phyloP scores from a whole-genome alignment of 345 rosid genomes.

The Salix viminalis region DNA sequence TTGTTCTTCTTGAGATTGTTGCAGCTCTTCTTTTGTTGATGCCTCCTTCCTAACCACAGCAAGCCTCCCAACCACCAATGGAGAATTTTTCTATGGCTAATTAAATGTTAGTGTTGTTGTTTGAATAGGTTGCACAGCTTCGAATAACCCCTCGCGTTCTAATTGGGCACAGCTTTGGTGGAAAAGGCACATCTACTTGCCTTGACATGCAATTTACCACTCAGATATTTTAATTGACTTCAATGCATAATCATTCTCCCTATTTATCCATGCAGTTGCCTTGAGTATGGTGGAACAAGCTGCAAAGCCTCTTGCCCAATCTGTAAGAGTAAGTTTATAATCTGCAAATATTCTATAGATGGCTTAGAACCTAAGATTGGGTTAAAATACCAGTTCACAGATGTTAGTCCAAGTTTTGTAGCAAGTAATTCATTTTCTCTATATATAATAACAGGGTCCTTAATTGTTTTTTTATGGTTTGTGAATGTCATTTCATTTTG shows the following conservation, averaged over 20 bases:
- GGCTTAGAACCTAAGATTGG: constrained; percentile 7
- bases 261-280: constrained; percentile 53
- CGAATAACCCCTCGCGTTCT: constrained; percentile 77
- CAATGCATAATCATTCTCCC: constrained; percentile 19
- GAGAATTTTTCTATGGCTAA: too few species aligned
- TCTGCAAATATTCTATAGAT: constrained; percentile 3
- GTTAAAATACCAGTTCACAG: constrained; percentile 6
- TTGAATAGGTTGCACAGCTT: constrained; percentile 62
- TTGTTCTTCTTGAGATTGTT: not conserved
- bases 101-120: not conserved
- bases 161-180: constrained; percentile 98
- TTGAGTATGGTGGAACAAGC: constrained; percentile 97
- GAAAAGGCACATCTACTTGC: constrained; percentile 59
- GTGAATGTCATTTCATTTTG: not conserved
- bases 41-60: too few species aligned
- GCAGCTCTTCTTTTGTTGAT: not conserved
- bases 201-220: not conserved
- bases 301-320: constrained; percentile 95
- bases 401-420: not conserved
- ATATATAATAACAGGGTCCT: too few species aligned
- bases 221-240: constrained; percentile 14
- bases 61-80: too few species aligned
- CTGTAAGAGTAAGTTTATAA: constrained; percentile 59
- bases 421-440: too few species aligned
- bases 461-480: not conserved